These are phyloP conservation scores for Marasmius tenuissimus DNA, from an alignment of 1,284 basidiomycete genomes.

Conservation along the genomic window DNA sequence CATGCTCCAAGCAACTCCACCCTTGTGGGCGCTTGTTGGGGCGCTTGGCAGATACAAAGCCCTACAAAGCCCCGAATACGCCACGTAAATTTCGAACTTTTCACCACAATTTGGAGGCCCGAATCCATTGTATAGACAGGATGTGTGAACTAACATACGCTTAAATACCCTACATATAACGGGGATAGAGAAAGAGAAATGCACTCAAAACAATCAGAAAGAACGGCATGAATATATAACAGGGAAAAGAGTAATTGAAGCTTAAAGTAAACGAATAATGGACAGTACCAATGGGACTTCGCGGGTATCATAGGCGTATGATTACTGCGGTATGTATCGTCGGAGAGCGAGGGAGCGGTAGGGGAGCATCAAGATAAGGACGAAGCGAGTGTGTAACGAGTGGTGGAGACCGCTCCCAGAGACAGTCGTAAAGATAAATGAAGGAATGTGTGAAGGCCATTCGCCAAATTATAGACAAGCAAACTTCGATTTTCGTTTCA, in stretches of 20 bases:
- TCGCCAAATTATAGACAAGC: slow-evolving; percentile 61
- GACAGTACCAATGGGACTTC: not conserved
- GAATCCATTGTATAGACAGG: not conserved
- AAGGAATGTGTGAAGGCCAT: slow-evolving; percentile 9
- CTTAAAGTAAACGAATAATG: slow-evolving; percentile 1
- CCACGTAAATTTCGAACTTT: no score
- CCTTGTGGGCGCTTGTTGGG: no score
- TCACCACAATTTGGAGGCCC: no score
- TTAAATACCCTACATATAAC: slow-evolving; percentile 17
- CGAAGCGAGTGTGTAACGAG: not conserved
- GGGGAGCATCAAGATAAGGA: not conserved
- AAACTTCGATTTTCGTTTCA: slow-evolving; percentile 82
- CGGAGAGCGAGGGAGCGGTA: not conserved
- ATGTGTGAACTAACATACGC: not conserved
- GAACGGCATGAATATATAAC: not conserved
- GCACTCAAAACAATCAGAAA: slow-evolving; percentile 3
- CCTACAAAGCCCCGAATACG: no score
- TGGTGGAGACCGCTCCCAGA: not conserved
- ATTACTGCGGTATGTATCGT: not conserved
- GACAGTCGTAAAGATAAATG: slow-evolving; percentile 1
- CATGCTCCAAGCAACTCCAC: no score
- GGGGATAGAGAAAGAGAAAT: slow-evolving; percentile 11
- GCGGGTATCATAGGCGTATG: not conserved
- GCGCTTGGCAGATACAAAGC: no score
- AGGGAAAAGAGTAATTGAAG: slow-evolving; percentile 1